phyloP scores from a whole-genome alignment of 2,329 filamentous ascomycete genomes.

The Colletotrichum sp. region DNA sequence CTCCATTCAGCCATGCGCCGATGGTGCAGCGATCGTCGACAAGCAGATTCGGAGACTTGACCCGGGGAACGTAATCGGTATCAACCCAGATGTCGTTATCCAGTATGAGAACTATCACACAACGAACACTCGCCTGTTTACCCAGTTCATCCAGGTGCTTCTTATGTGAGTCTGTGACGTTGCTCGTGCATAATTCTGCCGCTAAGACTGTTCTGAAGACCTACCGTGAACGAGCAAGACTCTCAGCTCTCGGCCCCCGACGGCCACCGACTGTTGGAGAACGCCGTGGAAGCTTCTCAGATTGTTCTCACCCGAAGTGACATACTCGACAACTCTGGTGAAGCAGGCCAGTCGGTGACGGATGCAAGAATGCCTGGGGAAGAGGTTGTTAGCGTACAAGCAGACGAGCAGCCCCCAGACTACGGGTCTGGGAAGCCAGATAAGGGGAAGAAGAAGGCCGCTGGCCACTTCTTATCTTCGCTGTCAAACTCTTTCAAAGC shows the following conservation, averaged over 20 bases:
- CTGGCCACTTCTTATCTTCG: constrained; percentile 27
- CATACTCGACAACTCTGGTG: background rate
- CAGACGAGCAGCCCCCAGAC: background rate
- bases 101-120: constrained; percentile 28
- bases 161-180: constrained; percentile 4
- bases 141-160: background rate
- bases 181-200: background rate
- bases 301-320: background rate
- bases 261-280: constrained; percentile 2
- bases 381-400: background rate
- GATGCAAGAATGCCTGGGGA: background rate
- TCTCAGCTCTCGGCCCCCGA: background rate
- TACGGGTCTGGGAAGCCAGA: background rate
- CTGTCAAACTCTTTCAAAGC: constrained; percentile 39
- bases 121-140: constrained; percentile 29
- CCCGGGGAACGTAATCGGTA: constrained; percentile 23
- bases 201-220: background rate
- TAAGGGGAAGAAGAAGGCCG: constrained; percentile 17
- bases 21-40: constrained; percentile 30
- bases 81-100: constrained; percentile 30
- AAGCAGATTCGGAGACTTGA: constrained; percentile 39
- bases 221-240: constrained; percentile 9
- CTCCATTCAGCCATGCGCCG: constrained; percentile 33
- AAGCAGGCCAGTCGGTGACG: background rate
- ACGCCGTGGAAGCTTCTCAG: constrained; percentile 15